Evolutionary conservation across 257 asterid species (phyloP), one percentile per base, ranked within the genome.

Genomic region (Ilex asprella): DNA sequence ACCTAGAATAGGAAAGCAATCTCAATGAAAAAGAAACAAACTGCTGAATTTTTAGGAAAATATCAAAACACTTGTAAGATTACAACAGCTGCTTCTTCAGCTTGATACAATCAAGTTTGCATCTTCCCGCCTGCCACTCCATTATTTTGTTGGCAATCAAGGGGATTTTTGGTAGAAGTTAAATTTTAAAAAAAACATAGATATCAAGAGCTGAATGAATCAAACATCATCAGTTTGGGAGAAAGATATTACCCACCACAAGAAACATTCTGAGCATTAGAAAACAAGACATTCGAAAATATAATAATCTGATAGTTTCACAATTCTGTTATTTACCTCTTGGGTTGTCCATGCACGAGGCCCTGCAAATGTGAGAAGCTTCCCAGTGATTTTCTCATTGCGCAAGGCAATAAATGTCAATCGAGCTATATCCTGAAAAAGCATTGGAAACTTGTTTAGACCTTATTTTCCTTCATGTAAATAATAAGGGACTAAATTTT

Each of bases 291-390:
- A 35, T 35, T 2, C 7, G 41, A 35, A 35, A 35, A 35, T 35
- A 35, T 2, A 46, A 46, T 12, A 4, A 7, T 46, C 14, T 11
- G 11, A 46, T 12, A 53, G 39, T 57, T 56, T 50, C 30, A 61
- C 43, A 61, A 60, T 31, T 61, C 68, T 62, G 11, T 39, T 59
- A 59, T 62, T 75, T 81, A 92, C 98, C 97, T 92, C 99, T 78
- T 92, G 99, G 59, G 96, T 87, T 55, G 97, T 92, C 99, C 99
- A 92, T 32, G 99, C 99, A 71, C 97, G 99, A 68, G 97, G 96
- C 43, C 97, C 99, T 31, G 99, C 89, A 76, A 92, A 92, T 5
- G 95, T 92, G 52, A 92, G 91, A 67, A 86, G 89, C 75, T 92
- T 89, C 46, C 97, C 95, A 2, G 82, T 86, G 67, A 86, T 69